A percentile compares a stretch with the other conserved stretches of the same genome.
Conservation (phyloP, 352 stramenopile species). For the Phytophthora brassicae region DNA sequence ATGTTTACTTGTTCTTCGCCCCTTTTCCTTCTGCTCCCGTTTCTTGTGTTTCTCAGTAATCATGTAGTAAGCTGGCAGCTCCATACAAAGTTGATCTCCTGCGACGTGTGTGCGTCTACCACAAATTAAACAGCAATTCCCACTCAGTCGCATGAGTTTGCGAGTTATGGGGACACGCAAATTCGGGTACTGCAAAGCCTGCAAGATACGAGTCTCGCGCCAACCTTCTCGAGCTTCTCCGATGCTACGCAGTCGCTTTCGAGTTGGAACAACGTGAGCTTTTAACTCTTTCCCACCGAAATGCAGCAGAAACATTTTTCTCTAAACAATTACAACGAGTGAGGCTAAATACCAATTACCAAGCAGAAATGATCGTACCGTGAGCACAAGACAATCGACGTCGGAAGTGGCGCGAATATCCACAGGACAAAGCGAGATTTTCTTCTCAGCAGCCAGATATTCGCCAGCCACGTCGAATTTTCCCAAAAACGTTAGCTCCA, state of each 20-base stretch:
- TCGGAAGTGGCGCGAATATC: constrained; percentile 76
- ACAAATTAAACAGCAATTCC: constrained; percentile 79
- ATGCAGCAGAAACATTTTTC: constrained; percentile 74
- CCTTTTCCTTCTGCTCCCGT: constrained; percentile 36
- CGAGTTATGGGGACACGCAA: constrained; percentile 74
- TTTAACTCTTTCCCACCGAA: constrained; percentile 71
- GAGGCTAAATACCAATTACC: neutral
- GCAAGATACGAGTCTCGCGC: constrained; percentile 73
- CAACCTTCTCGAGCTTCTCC: constrained; percentile 61
- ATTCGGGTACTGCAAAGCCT: constrained; percentile 68
- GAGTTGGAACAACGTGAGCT: constrained; percentile 47
- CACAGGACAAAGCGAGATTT: constrained; percentile 60
- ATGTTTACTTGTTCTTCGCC: constrained; percentile 45
- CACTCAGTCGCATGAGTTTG: constrained; percentile 84
- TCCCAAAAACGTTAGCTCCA: constrained; percentile 75
- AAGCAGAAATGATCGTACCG: constrained; percentile 35
- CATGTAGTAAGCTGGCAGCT: constrained; percentile 69
- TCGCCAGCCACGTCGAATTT: constrained; percentile 84
- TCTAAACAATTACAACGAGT: constrained; percentile 33
- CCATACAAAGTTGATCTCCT: constrained; percentile 81
- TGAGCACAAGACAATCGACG: constrained; percentile 75
- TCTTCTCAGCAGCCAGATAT: constrained; percentile 76
- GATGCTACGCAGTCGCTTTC: constrained; percentile 52
- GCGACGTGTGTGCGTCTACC: constrained; percentile 68
- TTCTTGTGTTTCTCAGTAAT: constrained; percentile 65